phyloP scores from a whole-genome alignment of 345 rosid genomes.

The Jatropha curcas region DNA sequence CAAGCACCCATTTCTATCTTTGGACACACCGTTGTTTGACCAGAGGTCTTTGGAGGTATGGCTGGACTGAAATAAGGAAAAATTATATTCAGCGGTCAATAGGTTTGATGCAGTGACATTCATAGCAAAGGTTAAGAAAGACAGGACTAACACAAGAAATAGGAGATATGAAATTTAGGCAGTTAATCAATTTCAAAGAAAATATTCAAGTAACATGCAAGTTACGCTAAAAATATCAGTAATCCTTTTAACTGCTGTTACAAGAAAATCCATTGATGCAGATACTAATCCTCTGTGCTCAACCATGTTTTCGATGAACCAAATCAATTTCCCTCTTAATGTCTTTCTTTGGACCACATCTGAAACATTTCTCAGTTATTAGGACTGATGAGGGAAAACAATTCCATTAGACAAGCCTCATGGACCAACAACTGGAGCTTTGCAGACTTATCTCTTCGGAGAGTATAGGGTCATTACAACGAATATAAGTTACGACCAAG shows the following conservation, averaged over 20 bases:
- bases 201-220: conserved; percentile 2
- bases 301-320: background rate
- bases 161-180: background rate
- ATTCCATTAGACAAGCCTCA: background rate
- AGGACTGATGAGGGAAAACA: background rate
- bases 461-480: background rate
- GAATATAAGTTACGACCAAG: background rate
- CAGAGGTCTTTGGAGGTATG: conserved; percentile 27
- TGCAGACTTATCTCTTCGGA: background rate
- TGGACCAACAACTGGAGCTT: background rate
- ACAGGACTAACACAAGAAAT: background rate
- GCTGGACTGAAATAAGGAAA: conserved; percentile 44
- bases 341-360: background rate
- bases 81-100: background rate
- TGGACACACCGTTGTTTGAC: conserved; percentile 31
- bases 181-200: background rate
- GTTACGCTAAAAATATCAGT: background rate
- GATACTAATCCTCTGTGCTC: background rate
- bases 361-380: background rate
- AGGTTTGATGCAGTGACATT: background rate
- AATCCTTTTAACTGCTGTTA: background rate
- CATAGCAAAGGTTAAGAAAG: background rate
- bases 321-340: background rate
- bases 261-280: background rate
- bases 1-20: conserved; percentile 58